phyloP scores from a whole-genome alignment of 2,329 filamentous ascomycete genomes.

The Elsinoe batatas region DNA sequence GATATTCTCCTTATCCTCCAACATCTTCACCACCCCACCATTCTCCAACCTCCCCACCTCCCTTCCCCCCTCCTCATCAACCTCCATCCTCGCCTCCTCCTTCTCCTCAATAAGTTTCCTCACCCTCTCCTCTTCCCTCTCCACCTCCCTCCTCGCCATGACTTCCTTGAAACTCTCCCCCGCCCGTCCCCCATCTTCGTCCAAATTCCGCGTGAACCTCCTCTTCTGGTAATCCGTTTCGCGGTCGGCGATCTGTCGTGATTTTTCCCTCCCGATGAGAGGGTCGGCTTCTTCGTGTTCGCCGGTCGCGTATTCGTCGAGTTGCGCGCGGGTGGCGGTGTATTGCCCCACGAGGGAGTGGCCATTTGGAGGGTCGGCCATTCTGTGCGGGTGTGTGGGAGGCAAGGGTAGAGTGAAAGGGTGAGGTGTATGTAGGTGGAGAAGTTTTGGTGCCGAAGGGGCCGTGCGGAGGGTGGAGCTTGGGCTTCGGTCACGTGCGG shows the following conservation, averaged over 20 bases:
- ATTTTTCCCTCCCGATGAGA: conserved; percentile 74
- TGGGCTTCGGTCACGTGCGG: background rate
- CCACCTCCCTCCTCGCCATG: conserved; percentile 82
- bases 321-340: conserved; percentile 81
- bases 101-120: conserved; percentile 69
- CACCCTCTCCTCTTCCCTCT: conserved; percentile 87
- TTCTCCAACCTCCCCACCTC: conserved; percentile 61
- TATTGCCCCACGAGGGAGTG: conserved; percentile 82
- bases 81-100: conserved; percentile 44
- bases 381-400: background rate
- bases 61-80: conserved; percentile 63
- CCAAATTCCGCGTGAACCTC: conserved; percentile 74
- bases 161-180: conserved; percentile 77
- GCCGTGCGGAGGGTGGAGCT: background rate
- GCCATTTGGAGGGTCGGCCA: conserved; percentile 51
- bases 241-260: conserved; percentile 80
- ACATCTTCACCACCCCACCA: conserved; percentile 54
- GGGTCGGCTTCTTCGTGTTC: conserved; percentile 90
- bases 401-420: background rate
- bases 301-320: conserved; percentile 85
- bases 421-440: background rate
- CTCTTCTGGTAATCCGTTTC: conserved; percentile 98
- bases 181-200: conserved; percentile 54
- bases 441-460: background rate
- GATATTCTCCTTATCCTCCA: conserved; percentile 65